Percentiles rank a stretch among this genome's conserved stretches.
Conservation (phyloP, 257 asterid genomes). For the Scutellaria galericulata region DNA sequence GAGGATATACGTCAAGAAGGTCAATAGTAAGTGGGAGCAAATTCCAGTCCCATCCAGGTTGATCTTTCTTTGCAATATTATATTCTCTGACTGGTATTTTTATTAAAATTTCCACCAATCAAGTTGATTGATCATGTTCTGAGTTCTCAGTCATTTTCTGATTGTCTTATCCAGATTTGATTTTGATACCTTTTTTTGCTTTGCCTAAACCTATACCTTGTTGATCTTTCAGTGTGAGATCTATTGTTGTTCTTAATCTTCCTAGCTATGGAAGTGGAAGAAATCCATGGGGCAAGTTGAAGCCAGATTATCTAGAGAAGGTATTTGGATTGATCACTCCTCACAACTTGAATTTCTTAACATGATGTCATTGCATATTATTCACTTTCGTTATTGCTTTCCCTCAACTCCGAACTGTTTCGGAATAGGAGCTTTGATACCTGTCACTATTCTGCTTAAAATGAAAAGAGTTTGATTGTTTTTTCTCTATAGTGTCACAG, state of each 20-base stretch:
- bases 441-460: not conserved
- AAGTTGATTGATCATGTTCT: conserved; percentile 4
- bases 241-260: conserved; percentile 80
- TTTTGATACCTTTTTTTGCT: conserved; percentile 27
- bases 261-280: conserved; percentile 98
- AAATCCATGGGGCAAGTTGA: conserved; percentile 91
- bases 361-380: not conserved
- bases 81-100: not conserved
- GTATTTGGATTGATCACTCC: conserved; percentile 38
- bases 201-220: conserved; percentile 26
- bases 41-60: conserved; percentile 83
- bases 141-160: not conserved
- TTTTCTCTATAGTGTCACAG: not conserved
- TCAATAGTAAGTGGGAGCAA: conserved; percentile 78
- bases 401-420: not conserved
- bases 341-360: conserved; percentile 2
- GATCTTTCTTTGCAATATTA: not conserved
- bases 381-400: not conserved
- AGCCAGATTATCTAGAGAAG: conserved; percentile 85
- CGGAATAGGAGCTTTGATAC: not conserved
- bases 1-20: conserved; percentile 80
- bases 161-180: conserved; percentile 18
- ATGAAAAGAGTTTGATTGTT: not conserved
- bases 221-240: conserved; percentile 69
- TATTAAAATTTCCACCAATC: conserved; percentile 1